Evolutionary conservation across 768 basidiomycete species (phyloP).

Genomic region (Boletus eberwhitei): DNA sequence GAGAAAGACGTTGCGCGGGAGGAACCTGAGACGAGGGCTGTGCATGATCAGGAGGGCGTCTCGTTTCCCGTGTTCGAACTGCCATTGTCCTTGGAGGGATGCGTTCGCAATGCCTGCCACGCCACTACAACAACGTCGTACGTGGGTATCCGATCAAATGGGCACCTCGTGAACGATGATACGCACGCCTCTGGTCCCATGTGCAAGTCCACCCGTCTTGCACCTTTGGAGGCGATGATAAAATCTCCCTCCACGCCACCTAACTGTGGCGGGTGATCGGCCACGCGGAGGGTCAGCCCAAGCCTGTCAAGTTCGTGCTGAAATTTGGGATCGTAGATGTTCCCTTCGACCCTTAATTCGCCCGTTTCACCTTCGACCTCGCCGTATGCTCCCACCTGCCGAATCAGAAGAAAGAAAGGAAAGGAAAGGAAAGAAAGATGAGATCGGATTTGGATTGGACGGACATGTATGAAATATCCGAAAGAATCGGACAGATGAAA

Average conservation of each 20-base stretch:
- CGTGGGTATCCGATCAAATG: background rate
- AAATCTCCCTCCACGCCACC: slow-evolving; percentile 20
- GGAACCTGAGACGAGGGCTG: slow-evolving; percentile 21
- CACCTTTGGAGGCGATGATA: slow-evolving; percentile 26
- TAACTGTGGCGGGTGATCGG: slow-evolving; percentile 13
- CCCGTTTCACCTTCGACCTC: slow-evolving; percentile 29
- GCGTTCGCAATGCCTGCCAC: slow-evolving; percentile 29
- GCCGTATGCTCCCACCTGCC: slow-evolving; percentile 37
- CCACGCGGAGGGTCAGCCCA: background rate
- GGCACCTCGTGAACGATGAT: background rate
- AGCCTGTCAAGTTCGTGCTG: slow-evolving; percentile 16
- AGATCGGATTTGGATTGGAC: background rate
- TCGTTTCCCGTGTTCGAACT: slow-evolving; percentile 30
- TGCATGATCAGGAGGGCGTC: slow-evolving; percentile 37
- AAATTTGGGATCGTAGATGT: slow-evolving; percentile 28
- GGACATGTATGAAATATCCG: background rate
- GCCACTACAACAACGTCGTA: background rate
- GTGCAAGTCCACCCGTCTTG: slow-evolving; percentile 4
- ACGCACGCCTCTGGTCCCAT: slow-evolving; percentile 23
- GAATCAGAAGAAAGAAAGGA: no score
- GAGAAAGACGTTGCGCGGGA: slow-evolving; percentile 24
- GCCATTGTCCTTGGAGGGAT: slow-evolving; percentile 34
- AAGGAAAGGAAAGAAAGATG: background rate
- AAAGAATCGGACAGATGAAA: background rate
- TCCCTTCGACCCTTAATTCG: slow-evolving; percentile 29